Evolutionary conservation across 208 protist species (phyloP).

Genomic region (Lotmaria passim): DNA sequence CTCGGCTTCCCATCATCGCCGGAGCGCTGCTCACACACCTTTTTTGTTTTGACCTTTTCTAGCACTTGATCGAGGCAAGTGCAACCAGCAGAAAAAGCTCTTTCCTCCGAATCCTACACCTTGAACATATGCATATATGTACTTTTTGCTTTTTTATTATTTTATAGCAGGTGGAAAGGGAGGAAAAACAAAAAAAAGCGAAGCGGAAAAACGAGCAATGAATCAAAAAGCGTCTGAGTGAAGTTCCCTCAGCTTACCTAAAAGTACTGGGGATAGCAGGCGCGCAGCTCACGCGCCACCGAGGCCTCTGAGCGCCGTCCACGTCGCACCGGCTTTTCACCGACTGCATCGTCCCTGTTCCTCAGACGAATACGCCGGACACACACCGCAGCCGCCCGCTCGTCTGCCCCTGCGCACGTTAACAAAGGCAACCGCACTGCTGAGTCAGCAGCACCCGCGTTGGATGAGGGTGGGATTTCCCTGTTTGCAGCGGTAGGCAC

Average conservation of each 20-base stretch:
- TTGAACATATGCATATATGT: no score
- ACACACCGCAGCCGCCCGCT: not conserved
- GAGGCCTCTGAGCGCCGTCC: slow-evolving; percentile 9
- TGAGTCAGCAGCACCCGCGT: no score
- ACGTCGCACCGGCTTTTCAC: slow-evolving; percentile 4
- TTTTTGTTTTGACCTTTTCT: no score
- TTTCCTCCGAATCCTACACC: no score
- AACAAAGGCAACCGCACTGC: no score
- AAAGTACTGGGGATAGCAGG: slow-evolving; percentile 30
- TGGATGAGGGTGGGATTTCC: no score
- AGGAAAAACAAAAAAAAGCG: slow-evolving; percentile 3
- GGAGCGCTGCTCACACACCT: no score
- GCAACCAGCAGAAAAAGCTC: no score
- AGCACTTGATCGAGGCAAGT: no score
- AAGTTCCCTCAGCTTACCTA: not conserved
- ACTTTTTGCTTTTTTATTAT: not conserved
- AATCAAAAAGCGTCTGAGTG: not conserved
- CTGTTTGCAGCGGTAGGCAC: no score
- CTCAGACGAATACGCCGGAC: not conserved
- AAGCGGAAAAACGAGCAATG: slow-evolving; percentile 4
- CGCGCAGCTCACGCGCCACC: slow-evolving; percentile 19
- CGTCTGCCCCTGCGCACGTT: no score
- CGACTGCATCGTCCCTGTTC: not conserved
- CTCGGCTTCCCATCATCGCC: no score
- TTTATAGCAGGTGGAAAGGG: not conserved